Evolutionary conservation across 139 green algal species (phyloP).

Genomic region (Ettlia oleoabundans): DNA sequence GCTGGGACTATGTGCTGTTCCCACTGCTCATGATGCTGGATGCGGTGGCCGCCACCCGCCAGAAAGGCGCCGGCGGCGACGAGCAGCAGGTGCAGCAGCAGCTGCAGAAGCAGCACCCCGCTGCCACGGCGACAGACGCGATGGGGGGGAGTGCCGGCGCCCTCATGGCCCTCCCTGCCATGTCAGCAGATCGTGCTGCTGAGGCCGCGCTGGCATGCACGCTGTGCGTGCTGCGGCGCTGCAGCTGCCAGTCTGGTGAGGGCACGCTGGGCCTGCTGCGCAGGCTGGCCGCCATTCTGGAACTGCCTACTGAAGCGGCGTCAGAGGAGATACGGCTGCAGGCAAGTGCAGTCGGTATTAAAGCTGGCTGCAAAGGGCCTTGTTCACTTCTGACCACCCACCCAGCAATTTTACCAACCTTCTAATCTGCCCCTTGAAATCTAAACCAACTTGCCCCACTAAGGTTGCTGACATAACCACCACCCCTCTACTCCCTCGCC

Average conservation of each 20-base stretch:
- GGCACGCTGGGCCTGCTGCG: slow-evolving; percentile 55
- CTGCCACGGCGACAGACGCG: too few species aligned
- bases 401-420: too few species aligned
- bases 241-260: neutral
- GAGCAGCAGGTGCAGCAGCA: neutral
- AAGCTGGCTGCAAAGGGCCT: too few species aligned
- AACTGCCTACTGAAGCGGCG: slow-evolving; percentile 19
- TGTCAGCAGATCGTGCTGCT: slow-evolving; percentile 55
- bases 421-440: too few species aligned
- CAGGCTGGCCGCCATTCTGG: slow-evolving; percentile 55
- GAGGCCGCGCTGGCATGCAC: slow-evolving; percentile 52
- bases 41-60: slow-evolving; percentile 30
- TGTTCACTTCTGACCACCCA: too few species aligned
- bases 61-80: neutral
- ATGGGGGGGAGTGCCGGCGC: neutral
- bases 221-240: slow-evolving; percentile 9
- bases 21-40: slow-evolving; percentile 74
- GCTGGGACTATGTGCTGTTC: slow-evolving; percentile 77
- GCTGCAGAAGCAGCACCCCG: neutral
- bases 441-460: neutral
- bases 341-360: too few species aligned
- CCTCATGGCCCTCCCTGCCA: slow-evolving; percentile 50
- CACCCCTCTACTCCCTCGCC: too few species aligned
- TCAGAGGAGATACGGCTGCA: slow-evolving; percentile 54
- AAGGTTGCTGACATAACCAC: neutral